Evolutionary conservation across 768 basidiomycete species (phyloP), one percentile per base, ranked within the genome.

Genomic region (Leccinum uliginosum): DNA sequence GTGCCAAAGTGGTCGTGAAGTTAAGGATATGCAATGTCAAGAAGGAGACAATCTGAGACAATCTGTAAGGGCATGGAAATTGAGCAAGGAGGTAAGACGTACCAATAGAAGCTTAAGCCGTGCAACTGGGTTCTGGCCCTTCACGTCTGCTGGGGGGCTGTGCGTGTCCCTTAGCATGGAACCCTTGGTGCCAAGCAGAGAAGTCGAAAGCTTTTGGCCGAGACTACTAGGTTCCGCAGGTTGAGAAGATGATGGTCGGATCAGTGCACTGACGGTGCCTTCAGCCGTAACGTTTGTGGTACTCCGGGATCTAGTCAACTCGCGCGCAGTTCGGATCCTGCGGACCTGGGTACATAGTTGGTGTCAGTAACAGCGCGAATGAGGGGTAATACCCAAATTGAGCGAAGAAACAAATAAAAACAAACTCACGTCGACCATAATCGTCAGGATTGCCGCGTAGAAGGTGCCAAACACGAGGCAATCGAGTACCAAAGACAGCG

Each of bases 391-490:
- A 19, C 51, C 46, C 38, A 21, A 59, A 54, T 12, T 35, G 21
- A 38, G n/a, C 3, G 5, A 38, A 24, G 46, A 60, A 64, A 56
- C 56, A 63, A 59, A 47, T 1, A 45, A 59, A 59, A 55, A 62
- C 71, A 54, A 24, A 62, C 79, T 53, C 54, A 93, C 93, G 80
- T 99, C 96, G 59, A 98, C 87, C 89, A 98, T 97, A 70, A 99
- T 80, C n/a, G 85, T 87, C 53, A 99, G 76, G 53, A 98, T 84
- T 2, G 91, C 86, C 1, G 91, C 81, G 68, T 96, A 88, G 74
- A 97, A 96, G 1, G 93, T 93, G 73, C 88, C 89, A 59, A 97
- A 82, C 72, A 93, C 78, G 29, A 93, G 66, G 69, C 94, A 97
- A 70, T 99, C 97, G 46, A 95, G 79, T 9, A 80, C 80, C 49